Evolutionary conservation across 2,329 filamentous ascomycete species (phyloP).

Genomic region (Phyllachora maydis): DNA sequence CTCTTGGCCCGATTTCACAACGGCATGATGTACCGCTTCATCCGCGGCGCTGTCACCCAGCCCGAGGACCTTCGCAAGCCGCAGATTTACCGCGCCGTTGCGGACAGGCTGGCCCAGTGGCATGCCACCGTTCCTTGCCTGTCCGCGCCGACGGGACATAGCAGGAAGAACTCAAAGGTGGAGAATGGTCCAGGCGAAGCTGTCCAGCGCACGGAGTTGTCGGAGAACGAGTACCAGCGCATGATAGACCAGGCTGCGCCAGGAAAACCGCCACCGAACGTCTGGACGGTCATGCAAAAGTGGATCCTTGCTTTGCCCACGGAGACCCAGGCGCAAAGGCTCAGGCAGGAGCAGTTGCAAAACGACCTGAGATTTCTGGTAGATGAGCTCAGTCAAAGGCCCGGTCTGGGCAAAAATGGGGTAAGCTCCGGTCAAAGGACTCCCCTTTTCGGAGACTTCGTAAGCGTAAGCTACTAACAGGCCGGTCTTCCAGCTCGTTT

Average conservation of each 20-base stretch:
- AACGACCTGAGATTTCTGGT: constrained; percentile 53
- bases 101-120: constrained; percentile 75
- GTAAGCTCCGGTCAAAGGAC: constrained; percentile 23
- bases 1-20: constrained; percentile 87
- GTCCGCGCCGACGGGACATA: constrained; percentile 15
- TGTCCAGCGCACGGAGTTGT: constrained; percentile 9
- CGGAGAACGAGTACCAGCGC: constrained; percentile 15
- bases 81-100: constrained; percentile 64
- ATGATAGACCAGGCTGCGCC: constrained; percentile 31
- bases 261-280: constrained; percentile 57
- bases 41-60: constrained; percentile 60
- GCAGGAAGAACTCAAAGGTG: constrained; percentile 11
- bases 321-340: constrained; percentile 45
- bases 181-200: too few species aligned
- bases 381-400: constrained; percentile 50
- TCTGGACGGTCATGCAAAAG: constrained; percentile 92
- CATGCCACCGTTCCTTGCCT: constrained; percentile 54
- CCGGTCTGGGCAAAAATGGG: constrained; percentile 55
- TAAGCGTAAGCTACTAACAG: constrained; percentile 3
- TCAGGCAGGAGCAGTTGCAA: constrained; percentile 49
- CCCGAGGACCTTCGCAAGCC: constrained; percentile 62
- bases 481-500: constrained; percentile 42
- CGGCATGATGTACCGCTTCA: constrained; percentile 85
- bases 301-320: constrained; percentile 79
- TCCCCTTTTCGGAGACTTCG: background rate